Percentiles rank a stretch among this genome's conserved stretches.
Evolutionary conservation across 1,139 yeast genomes (phyloP).

Genomic region (Magnusiomyces paraingens): DNA sequence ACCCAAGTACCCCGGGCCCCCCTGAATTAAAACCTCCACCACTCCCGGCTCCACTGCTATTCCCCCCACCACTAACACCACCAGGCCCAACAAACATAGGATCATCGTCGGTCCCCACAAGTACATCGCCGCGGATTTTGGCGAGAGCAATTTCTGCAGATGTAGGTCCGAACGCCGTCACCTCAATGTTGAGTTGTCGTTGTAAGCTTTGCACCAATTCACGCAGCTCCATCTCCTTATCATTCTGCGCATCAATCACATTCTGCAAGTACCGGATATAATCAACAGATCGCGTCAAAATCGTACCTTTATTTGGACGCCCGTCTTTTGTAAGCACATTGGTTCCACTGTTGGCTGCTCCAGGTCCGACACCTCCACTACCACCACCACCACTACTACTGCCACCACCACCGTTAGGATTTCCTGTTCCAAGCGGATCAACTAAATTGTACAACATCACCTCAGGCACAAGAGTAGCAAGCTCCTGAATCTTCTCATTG

Average conservation of each 20-base stretch:
- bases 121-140: constrained; percentile 36
- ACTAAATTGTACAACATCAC: constrained; percentile 40
- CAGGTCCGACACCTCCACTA: not conserved
- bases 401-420: constrained; percentile 1
- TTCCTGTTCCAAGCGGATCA: constrained; percentile 3
- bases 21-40: too few relatives aligned
- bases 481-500: constrained; percentile 81
- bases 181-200: constrained; percentile 37
- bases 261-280: constrained; percentile 70
- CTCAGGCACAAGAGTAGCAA: constrained; percentile 61
- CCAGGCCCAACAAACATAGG: too few relatives aligned
- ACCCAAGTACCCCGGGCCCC: too few relatives aligned
- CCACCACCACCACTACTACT: constrained; percentile 7
- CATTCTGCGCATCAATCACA: constrained; percentile 59
- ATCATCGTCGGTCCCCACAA: too few relatives aligned
- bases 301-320: constrained; percentile 89
- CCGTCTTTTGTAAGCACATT: constrained; percentile 68
- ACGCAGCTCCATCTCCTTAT: constrained; percentile 69
- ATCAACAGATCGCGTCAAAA: constrained; percentile 76
- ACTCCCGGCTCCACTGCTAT: too few relatives aligned
- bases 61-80: too few relatives aligned
- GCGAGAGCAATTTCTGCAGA: constrained; percentile 78
- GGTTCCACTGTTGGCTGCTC: constrained; percentile 13
- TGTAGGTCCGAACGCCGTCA: constrained; percentile 54
- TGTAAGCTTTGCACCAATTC: constrained; percentile 53